Percentiles rank a stretch among this genome's conserved stretches.
phyloP scores from a whole-genome alignment of 768 basidiomycete genomes.

The Mrakia gelida region DNA sequence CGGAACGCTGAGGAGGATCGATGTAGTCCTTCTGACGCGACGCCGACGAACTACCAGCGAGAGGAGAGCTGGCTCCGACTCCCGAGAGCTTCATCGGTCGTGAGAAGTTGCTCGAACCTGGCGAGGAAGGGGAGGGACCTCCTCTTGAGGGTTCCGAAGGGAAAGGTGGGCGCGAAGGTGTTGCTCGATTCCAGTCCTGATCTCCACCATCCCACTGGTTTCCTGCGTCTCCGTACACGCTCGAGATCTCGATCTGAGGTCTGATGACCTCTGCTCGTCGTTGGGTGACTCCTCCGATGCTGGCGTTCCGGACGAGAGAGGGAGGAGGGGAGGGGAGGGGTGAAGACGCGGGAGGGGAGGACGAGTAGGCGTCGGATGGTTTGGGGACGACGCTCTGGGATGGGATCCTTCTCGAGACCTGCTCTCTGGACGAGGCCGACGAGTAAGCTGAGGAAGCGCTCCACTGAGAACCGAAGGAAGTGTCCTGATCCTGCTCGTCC shows the following conservation, averaged over 20 bases:
- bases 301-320: not conserved
- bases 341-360: not conserved
- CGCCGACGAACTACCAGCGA: not conserved
- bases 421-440: not conserved
- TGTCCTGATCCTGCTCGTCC: not conserved
- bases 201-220: not conserved
- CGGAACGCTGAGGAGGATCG: not conserved
- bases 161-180: not conserved
- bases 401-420: not conserved
- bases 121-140: not conserved
- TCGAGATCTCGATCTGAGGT: not conserved
- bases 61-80: not conserved
- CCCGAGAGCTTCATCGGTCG: not conserved
- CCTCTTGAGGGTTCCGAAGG: not conserved
- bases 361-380: not conserved
- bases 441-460: not conserved
- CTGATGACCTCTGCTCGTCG: not conserved
- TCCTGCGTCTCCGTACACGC: not conserved
- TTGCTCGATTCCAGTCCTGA: not conserved
- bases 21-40: not conserved
- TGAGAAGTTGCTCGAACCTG: not conserved
- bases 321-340: not conserved
- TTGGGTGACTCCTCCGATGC: conserved; percentile 1
- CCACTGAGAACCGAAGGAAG: not conserved
- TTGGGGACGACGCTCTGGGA: not conserved